Evolutionary conservation across 1,284 basidiomycete genomes (phyloP), one percentile per base, ranked within the genome.

Genomic region (Inonotus obliquus): DNA sequence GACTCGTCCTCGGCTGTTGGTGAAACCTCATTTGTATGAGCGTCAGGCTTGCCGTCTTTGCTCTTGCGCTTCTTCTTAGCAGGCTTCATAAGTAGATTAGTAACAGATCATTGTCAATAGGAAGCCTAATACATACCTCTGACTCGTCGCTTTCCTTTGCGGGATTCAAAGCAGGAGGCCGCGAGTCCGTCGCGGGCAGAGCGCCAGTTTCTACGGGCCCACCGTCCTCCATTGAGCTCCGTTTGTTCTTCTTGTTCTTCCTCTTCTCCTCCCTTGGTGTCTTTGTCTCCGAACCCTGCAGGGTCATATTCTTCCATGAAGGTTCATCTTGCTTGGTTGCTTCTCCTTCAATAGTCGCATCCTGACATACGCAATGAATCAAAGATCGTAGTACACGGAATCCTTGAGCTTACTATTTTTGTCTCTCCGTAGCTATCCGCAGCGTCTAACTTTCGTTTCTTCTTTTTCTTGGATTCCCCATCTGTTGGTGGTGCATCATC

Each of bases 201-300:
- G 51, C 51, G 51, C 25, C 19, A 35, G 32, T 17, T 5, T 9
- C 7, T 7, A 17, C 32, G 4, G 13, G 17, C 23, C 17, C 32
- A 29, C 13, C 47, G n/a, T 54, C 60, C 55, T 64, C 63, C 52
- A 58, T 67, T 14, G 59, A 51, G 60, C 65, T 63, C 63, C 69
- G 71, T 51, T 65, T 68, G 64, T 67, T 65, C 19, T 52, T 57
- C n/a, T 56, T 52, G 44, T 66, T 65, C 60, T 62, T 65, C 51
- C 48, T 64, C 47, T 47, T 49, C 35, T 55, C 35, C 29, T 41
- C 55, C 38, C 57, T 44, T 14, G 41, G 47, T 21, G 39, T 27
- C 44, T 65, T 64, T 57, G 65, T 63, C 45, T 64, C 62, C 27
- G 4, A 37, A 4, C 56, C 59, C 13, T 61, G 58, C 6, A 21